A percentile compares a stretch with the other conserved stretches of the same genome.
These are phyloP conservation scores for Oenanthe javanica DNA, from an alignment of 140 eudicot genomes.

Conservation along the genomic window DNA sequence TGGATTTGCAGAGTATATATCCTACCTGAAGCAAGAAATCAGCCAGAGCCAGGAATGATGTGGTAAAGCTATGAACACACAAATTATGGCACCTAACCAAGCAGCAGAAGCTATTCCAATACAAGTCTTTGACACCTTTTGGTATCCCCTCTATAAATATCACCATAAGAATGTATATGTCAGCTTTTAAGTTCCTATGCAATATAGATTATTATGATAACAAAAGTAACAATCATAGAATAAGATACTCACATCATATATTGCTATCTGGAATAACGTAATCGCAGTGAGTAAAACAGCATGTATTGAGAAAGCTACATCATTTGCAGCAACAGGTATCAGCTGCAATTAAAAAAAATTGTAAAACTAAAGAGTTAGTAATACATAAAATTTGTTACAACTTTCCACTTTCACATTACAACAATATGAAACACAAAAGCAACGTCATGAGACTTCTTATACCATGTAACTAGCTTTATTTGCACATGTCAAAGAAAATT, in stretches of 20 bases:
- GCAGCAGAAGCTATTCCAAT: slow-evolving; percentile 54
- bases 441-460: not conserved
- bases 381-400: not conserved
- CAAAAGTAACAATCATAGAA: not conserved
- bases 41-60: slow-evolving; percentile 91
- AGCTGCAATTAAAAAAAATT: slow-evolving; percentile 37
- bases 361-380: not conserved
- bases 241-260: slow-evolving; percentile 65
- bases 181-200: not conserved
- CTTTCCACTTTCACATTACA: not conserved
- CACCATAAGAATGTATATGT: not conserved
- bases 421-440: not conserved
- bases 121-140: slow-evolving; percentile 63
- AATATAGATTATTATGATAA: not conserved
- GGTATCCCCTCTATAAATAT: slow-evolving; percentile 64
- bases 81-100: slow-evolving; percentile 62
- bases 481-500: not conserved
- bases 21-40: slow-evolving; percentile 80
- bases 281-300: slow-evolving; percentile 80
- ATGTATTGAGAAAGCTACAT: slow-evolving; percentile 91
- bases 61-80: slow-evolving; percentile 69
- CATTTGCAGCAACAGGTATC: slow-evolving; percentile 97
- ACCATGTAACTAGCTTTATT: not conserved
- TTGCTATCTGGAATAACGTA: slow-evolving; percentile 76
- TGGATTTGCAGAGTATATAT: not conserved